A percentile compares a stretch with the other conserved stretches of the same genome.
These are phyloP conservation scores for Boletus sp. DNA, from an alignment of 1,284 basidiomycete species.

Conservation along the genomic window DNA sequence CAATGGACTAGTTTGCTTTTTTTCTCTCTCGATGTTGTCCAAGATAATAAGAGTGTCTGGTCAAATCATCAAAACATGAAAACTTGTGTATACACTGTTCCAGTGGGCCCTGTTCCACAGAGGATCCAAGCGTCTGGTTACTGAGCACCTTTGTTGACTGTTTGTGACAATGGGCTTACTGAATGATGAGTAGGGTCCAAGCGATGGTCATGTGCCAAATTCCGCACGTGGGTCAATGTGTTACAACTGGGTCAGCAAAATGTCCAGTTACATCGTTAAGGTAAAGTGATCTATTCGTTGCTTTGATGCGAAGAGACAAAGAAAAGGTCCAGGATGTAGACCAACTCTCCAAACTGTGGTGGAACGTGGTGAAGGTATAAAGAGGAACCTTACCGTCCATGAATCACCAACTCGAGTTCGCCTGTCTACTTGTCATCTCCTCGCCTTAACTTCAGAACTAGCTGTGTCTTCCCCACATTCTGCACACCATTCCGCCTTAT, in stretches of 20 bases:
- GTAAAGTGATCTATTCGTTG: neutral
- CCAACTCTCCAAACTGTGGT: neutral
- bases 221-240: neutral
- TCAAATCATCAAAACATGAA: too few species aligned
- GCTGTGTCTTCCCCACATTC: slow-evolving; percentile 1
- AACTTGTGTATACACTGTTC: too few species aligned
- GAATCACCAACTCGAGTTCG: neutral
- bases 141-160: too few species aligned
- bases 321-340: neutral
- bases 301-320: slow-evolving; percentile 5
- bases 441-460: neutral
- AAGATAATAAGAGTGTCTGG: too few species aligned
- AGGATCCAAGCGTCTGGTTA: too few species aligned
- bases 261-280: neutral
- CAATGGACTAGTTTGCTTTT: too few species aligned
- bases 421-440: neutral
- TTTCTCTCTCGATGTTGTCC: too few species aligned
- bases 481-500: slow-evolving; percentile 1
- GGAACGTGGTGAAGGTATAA: slow-evolving; percentile 15
- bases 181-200: neutral
- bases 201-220: neutral
- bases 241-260: neutral
- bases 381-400: neutral
- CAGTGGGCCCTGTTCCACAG: too few species aligned
- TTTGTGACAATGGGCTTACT: neutral